A percentile compares a stretch with the other conserved stretches of the same genome.
phyloP scores from a whole-genome alignment of 139 green algal species.

The Picochlorum sp. region DNA sequence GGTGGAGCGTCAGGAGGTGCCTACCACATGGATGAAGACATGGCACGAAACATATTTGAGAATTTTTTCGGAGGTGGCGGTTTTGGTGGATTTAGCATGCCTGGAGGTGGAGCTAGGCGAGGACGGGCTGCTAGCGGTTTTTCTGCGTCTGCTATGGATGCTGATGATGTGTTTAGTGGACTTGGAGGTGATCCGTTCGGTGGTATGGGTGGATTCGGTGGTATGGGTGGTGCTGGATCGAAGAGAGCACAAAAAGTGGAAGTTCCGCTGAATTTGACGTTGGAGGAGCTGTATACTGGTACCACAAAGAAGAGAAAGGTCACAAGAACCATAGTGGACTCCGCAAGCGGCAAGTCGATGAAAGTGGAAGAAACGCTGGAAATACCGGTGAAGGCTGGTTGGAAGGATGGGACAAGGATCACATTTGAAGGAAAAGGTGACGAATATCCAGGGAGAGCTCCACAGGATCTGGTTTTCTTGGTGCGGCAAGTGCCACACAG shows the following conservation, averaged over 20 bases:
- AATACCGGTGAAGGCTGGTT: conserved; percentile 79
- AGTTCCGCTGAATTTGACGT: conserved; percentile 22
- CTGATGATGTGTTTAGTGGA: conserved; percentile 3
- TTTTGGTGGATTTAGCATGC: background rate
- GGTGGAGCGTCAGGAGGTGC: background rate
- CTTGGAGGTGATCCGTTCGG: conserved; percentile 1
- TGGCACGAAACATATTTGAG: conserved; percentile 23
- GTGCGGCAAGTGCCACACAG: conserved; percentile 69
- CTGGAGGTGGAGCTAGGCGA: background rate
- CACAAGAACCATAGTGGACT: conserved; percentile 26
- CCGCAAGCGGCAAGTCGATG: conserved; percentile 14
- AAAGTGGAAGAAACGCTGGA: conserved; percentile 71
- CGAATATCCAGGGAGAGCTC: conserved; percentile 47
- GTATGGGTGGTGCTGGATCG: background rate
- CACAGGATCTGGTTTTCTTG: conserved; percentile 84
- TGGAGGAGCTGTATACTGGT: conserved; percentile 47
- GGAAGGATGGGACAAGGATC: conserved; percentile 88
- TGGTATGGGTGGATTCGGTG: conserved; percentile 7
- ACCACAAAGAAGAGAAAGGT: conserved; percentile 46
- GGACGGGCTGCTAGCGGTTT: background rate
- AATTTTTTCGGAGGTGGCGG: conserved; percentile 18
- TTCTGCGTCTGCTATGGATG: background rate
- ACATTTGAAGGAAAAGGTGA: conserved; percentile 83
- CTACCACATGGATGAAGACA: conserved; percentile 19
- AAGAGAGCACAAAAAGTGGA: conserved; percentile 13